Conservation (phyloP, 192 early-diverging fungal species). For the Umbelopsis vinacea region DNA sequence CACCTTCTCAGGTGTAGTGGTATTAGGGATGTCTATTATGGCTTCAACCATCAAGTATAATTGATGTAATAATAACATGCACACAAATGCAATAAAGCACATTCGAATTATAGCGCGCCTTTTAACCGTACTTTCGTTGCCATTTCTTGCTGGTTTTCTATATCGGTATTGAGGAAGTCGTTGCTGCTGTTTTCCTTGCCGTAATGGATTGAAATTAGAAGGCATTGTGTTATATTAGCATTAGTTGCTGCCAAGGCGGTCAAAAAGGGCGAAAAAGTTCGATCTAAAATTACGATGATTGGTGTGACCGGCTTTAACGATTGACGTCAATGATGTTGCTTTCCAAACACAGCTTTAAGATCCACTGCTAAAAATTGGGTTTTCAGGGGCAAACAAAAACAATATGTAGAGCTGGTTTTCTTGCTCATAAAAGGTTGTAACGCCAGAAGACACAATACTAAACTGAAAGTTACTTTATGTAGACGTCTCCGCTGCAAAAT, state of each 20-base stretch:
- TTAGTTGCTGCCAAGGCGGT: slow-evolving; percentile 8
- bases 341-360: background rate
- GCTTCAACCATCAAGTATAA: slow-evolving; percentile 15
- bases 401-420: too few species aligned
- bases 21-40: background rate
- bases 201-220: slow-evolving; percentile 8
- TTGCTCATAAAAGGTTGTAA: too few species aligned
- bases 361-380: too few species aligned
- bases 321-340: background rate
- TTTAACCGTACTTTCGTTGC: background rate
- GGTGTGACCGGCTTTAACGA: background rate
- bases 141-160: background rate
- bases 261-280: background rate
- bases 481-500: too few species aligned
- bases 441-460: too few species aligned
- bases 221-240: slow-evolving; percentile 15
- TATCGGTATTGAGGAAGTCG: slow-evolving; percentile 11
- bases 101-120: slow-evolving; percentile 16
- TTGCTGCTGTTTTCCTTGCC: slow-evolving; percentile 1
- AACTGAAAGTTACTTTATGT: too few species aligned
- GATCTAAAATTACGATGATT: background rate
- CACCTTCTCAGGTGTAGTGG: background rate
- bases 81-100: slow-evolving; percentile 2
- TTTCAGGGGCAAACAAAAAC: too few species aligned
- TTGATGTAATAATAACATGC: slow-evolving; percentile 16